Conservation (phyloP, 805 yeast genomes). For the Barnettozyma salicaria region DNA sequence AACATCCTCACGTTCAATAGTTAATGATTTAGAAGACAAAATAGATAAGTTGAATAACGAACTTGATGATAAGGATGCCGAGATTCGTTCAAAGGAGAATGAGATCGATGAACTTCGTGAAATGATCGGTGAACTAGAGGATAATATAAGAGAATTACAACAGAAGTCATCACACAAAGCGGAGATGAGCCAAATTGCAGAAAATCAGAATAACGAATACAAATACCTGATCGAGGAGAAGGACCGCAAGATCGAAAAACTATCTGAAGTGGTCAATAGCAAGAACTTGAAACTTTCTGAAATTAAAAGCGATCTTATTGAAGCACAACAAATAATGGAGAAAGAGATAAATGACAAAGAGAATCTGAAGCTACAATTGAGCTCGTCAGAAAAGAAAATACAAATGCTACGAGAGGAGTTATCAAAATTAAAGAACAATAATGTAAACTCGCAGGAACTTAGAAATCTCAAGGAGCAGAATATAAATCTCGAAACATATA, state of each 20-base stretch:
- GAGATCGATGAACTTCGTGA: slow-evolving; percentile 20
- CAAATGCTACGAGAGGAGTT: slow-evolving; percentile 10
- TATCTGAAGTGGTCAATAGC: slow-evolving; percentile 10
- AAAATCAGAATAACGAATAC: slow-evolving; percentile 14
- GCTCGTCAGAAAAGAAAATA: slow-evolving; percentile 11
- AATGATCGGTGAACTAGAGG: slow-evolving; percentile 15
- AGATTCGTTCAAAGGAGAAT: slow-evolving; percentile 18
- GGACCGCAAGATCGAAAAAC: slow-evolving; percentile 13
- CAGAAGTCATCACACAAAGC: slow-evolving; percentile 10
- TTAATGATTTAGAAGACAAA: slow-evolving; percentile 15
- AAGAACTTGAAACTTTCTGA: slow-evolving; percentile 1
- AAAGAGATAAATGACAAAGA: slow-evolving; percentile 4
- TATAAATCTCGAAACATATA: slow-evolving; percentile 16
- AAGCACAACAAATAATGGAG: slow-evolving; percentile 2
- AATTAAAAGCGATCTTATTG: slow-evolving; percentile 6
- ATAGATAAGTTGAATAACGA: slow-evolving; percentile 2
- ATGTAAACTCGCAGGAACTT: slow-evolving; percentile 9
- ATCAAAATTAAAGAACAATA: slow-evolving; percentile 10
- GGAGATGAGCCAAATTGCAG: slow-evolving; percentile 9
- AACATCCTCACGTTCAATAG: slow-evolving; percentile 3
- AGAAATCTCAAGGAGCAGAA: slow-evolving; percentile 7
- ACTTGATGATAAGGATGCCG: slow-evolving; percentile 15
- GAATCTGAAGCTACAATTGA: slow-evolving; percentile 3
- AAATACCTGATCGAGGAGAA: slow-evolving; percentile 11
- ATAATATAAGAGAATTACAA: slow-evolving; percentile 14